A percentile compares a stretch with the other conserved stretches of the same genome.
Evolutionary conservation across 805 yeast genomes (phyloP).

Genomic region (Ogataea trehaloabstinens): DNA sequence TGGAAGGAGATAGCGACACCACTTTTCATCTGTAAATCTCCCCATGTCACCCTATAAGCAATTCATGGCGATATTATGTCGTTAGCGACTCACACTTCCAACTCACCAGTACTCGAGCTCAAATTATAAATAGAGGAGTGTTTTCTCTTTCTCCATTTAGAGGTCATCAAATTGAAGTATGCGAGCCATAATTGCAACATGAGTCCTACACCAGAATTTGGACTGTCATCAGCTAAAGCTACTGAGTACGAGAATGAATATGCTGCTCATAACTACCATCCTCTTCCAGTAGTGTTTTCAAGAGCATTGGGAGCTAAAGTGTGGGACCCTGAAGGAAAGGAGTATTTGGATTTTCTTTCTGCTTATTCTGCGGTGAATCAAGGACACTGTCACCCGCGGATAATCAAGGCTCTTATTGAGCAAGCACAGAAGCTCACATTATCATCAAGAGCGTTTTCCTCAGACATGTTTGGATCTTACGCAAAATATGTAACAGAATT

Average conservation of each 20-base stretch:
- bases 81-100: background rate
- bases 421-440: conserved; percentile 85
- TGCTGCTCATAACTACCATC: conserved; percentile 97
- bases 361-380: conserved; percentile 98
- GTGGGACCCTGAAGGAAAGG: conserved; percentile 97
- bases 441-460: conserved; percentile 89
- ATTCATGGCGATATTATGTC: conserved; percentile 10
- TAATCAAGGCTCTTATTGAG: conserved; percentile 76
- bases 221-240: conserved; percentile 64
- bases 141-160: too few species aligned
- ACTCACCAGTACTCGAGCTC: too few species aligned
- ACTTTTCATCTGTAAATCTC: background rate
- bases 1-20: background rate
- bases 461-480: conserved; percentile 80
- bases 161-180: too few species aligned
- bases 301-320: conserved; percentile 88
- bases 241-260: conserved; percentile 67
- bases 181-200: background rate
- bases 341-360: conserved; percentile 86
- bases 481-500: conserved; percentile 87
- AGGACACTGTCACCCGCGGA: conserved; percentile 97
- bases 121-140: too few species aligned
- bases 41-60: conserved; percentile 13
- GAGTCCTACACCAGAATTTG: conserved; percentile 34
- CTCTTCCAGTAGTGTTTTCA: conserved; percentile 90